Evolutionary conservation across 129 eudicot species (phyloP).

Genomic region (Saposhnikovia divaricata): DNA sequence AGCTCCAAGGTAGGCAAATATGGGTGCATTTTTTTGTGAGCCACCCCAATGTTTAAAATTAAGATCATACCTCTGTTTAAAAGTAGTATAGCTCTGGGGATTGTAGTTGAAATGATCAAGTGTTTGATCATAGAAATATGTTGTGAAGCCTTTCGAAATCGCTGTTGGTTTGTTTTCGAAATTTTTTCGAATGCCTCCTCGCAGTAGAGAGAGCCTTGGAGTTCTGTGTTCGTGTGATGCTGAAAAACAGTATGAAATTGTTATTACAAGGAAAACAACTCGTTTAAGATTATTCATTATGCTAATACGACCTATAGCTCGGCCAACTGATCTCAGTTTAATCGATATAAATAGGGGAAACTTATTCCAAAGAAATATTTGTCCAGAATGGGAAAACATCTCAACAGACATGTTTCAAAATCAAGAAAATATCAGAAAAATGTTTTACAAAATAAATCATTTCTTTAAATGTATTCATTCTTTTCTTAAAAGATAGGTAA

Average conservation of each 20-base stretch:
- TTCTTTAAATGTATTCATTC: no score
- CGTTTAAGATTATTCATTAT: background rate
- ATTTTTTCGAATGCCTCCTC: background rate
- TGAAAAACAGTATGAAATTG: background rate
- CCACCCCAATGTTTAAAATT: conserved; percentile 64
- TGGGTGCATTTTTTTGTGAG: conserved; percentile 35
- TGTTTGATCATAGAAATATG: background rate
- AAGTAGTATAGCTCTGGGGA: background rate
- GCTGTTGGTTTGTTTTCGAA: background rate
- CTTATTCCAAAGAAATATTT: no score
- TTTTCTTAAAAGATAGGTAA: no score
- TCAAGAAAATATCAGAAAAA: background rate
- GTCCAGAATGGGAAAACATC: no score
- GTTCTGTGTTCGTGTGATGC: background rate
- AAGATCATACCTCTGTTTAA: conserved; percentile 28
- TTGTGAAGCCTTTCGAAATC: background rate
- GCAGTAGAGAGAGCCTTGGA: background rate
- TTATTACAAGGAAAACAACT: background rate
- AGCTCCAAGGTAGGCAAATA: conserved; percentile 53
- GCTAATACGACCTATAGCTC: background rate
- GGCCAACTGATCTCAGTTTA: no score
- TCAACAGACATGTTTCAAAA: no score
- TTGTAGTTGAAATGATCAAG: background rate
- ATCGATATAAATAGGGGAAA: no score
- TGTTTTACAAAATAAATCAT: no score